Conservation (phyloP, 305 asterid genomes). For the Fraxinus floribunda region DNA sequence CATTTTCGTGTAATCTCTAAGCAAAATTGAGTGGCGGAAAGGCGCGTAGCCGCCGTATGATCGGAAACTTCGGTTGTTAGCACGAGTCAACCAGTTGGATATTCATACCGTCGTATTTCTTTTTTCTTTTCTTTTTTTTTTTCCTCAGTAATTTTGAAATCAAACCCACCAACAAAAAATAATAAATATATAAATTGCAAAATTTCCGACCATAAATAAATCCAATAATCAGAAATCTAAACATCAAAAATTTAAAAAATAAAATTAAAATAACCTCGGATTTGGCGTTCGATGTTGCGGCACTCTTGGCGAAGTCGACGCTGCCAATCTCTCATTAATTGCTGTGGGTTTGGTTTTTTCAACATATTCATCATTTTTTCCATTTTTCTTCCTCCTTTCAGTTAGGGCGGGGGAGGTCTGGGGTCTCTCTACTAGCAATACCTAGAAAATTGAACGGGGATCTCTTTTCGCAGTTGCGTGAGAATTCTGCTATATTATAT, state of each 20-base stretch:
- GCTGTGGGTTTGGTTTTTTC: conserved; percentile 83
- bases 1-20: not conserved
- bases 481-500: not conserved
- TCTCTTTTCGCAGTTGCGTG: not conserved
- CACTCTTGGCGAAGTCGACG: conserved; percentile 93
- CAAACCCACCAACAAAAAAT: conserved; percentile 16
- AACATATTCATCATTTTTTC: conserved; percentile 65
- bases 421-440: not conserved
- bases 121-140: too few species aligned
- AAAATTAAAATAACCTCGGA: conserved; percentile 58
- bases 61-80: not conserved
- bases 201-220: not conserved
- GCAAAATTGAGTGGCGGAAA: not conserved
- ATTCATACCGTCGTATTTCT: not conserved
- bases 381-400: conserved; percentile 31
- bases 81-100: not conserved
- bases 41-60: not conserved
- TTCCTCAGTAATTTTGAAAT: too few species aligned
- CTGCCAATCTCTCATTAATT: conserved; percentile 84
- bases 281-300: conserved; percentile 85
- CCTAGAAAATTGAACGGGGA: not conserved
- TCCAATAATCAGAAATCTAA: not conserved
- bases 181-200: not conserved
- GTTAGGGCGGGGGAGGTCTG: not conserved
- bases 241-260: not conserved